These are phyloP conservation scores for Trichothecium sympodiale DNA, from an alignment of 2,329 filamentous ascomycete genomes.

Conservation along the genomic window DNA sequence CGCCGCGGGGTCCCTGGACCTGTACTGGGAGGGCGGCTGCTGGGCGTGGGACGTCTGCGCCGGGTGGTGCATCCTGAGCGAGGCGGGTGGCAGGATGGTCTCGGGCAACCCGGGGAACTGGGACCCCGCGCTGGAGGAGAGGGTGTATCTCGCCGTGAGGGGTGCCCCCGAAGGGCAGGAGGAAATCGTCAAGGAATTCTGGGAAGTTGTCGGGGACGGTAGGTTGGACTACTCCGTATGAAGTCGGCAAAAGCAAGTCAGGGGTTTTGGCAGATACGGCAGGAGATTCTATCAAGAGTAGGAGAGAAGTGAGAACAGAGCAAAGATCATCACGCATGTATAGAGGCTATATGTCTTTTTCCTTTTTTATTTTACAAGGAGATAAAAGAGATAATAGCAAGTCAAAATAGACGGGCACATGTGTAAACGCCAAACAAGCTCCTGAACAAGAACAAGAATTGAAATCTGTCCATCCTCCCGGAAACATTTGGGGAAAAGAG, in stretches of 20 bases:
- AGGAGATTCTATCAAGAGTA: too few species aligned
- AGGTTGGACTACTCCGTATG: slow-evolving; percentile 34
- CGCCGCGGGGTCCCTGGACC: slow-evolving; percentile 58
- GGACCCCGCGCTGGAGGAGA: slow-evolving; percentile 47
- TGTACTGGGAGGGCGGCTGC: slow-evolving; percentile 76
- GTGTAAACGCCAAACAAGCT: too few species aligned
- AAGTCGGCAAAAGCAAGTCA: too few species aligned
- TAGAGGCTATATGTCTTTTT: too few species aligned
- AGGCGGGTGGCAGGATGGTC: slow-evolving; percentile 64
- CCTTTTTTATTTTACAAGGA: too few species aligned
- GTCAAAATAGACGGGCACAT: too few species aligned
- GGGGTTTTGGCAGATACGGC: too few species aligned
- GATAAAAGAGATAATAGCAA: too few species aligned
- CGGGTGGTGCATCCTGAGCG: slow-evolving; percentile 64
- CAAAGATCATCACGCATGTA: too few species aligned
- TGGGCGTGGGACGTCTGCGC: slow-evolving; percentile 83
- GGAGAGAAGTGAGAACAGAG: too few species aligned
- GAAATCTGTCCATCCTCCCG: too few species aligned
- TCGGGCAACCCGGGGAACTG: slow-evolving; percentile 65
- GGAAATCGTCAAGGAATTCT: slow-evolving; percentile 54
- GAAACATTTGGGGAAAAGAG: neutral
- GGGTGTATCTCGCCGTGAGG: slow-evolving; percentile 52
- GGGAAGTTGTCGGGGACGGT: slow-evolving; percentile 45
- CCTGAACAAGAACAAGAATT: too few species aligned
- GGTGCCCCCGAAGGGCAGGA: slow-evolving; percentile 48